phyloP scores from a whole-genome alignment of 192 early-diverging fungal genomes.

The Lunasporangiospora selenospora region DNA sequence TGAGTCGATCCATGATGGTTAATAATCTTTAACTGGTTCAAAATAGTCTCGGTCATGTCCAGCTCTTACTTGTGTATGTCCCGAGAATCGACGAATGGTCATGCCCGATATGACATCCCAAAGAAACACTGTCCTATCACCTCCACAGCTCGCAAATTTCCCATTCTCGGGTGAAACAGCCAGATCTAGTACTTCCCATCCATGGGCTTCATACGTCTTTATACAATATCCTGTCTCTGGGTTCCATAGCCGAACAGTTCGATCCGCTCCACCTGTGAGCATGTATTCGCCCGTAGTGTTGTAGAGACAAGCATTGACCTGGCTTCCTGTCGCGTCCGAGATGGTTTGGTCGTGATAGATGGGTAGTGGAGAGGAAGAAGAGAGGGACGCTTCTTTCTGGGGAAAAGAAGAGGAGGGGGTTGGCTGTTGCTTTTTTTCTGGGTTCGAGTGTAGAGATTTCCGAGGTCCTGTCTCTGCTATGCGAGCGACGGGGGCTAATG shows the following conservation, averaged over 20 bases:
- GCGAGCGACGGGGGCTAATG: too few species aligned
- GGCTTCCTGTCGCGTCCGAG: conserved; percentile 34
- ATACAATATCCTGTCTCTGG: conserved; percentile 71
- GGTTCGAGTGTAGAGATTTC: neutral
- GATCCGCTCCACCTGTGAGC: conserved; percentile 83
- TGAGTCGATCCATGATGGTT: too few species aligned
- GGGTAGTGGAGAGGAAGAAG: conserved; percentile 4
- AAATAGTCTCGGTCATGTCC: neutral
- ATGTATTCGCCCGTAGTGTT: conserved; percentile 82
- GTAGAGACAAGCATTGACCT: conserved; percentile 55
- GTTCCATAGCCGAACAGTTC: conserved; percentile 73
- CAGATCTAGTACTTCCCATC: conserved; percentile 79
- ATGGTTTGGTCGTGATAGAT: conserved; percentile 30
- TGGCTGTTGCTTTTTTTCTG: neutral
- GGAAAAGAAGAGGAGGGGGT: neutral
- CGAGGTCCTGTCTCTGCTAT: neutral
- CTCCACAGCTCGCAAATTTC: conserved; percentile 80
- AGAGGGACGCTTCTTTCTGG: neutral
- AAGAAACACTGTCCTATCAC: conserved; percentile 79
- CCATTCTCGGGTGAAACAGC: conserved; percentile 73
- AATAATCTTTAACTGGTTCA: neutral
- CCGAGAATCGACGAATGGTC: conserved; percentile 75
- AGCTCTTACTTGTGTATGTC: conserved; percentile 72
- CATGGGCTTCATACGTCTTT: conserved; percentile 85
- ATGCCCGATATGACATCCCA: conserved; percentile 88